These are phyloP conservation scores for Melampsora abietis-canadensis DNA, from an alignment of 1,284 basidiomycete genomes.

Conservation along the genomic window DNA sequence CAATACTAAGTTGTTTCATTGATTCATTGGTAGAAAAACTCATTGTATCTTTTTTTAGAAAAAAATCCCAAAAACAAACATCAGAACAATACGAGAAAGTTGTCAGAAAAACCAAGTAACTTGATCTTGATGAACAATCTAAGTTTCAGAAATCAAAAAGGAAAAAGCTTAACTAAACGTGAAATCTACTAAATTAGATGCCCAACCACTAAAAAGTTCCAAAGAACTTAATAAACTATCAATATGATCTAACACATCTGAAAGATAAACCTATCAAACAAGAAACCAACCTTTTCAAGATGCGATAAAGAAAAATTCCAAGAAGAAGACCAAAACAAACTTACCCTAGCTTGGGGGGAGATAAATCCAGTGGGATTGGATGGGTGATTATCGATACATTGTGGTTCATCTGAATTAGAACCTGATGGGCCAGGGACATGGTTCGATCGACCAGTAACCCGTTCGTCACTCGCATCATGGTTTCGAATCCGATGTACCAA, in stretches of 20 bases:
- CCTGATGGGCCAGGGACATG: neutral
- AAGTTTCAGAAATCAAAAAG: no score
- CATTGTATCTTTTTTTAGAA: slow-evolving; percentile 27
- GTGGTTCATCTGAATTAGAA: neutral
- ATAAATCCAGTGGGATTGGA: slow-evolving; percentile 2
- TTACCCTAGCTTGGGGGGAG: slow-evolving; percentile 30
- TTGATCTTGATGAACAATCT: no score
- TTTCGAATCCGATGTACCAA: slow-evolving; percentile 43
- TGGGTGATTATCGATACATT: neutral
- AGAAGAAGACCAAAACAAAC: neutral
- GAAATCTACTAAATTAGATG: slow-evolving; percentile 37
- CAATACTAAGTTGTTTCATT: slow-evolving; percentile 34
- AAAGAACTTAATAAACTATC: slow-evolving; percentile 33
- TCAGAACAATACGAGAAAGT: neutral
- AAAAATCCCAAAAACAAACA: neutral
- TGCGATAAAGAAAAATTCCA: neutral
- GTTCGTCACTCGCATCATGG: slow-evolving; percentile 41
- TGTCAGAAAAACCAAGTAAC: neutral
- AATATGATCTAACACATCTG: slow-evolving; percentile 37
- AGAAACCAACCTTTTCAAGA: no score
- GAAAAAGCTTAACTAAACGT: slow-evolving; percentile 23
- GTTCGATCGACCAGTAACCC: neutral
- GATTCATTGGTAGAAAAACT: slow-evolving; percentile 39
- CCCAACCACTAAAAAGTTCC: slow-evolving; percentile 30
- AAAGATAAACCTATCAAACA: slow-evolving; percentile 16